Conservation (phyloP, 2,329 filamentous ascomycete genomes). For the Exophiala alcalophila region DNA sequence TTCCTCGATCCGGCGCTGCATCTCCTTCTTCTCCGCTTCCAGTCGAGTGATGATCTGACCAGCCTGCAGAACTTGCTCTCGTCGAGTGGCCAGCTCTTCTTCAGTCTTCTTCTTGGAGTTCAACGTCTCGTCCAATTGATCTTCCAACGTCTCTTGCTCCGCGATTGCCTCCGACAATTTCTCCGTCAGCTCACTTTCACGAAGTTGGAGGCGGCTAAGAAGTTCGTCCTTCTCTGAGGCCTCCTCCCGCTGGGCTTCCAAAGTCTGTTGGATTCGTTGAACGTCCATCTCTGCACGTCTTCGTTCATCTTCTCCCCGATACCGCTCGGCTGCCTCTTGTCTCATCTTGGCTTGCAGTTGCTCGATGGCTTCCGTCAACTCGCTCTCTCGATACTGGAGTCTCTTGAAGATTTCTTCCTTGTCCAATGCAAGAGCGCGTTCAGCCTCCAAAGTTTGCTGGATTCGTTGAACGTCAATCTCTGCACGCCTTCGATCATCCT, state of each 20-base stretch:
- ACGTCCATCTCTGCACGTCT: conserved; percentile 84
- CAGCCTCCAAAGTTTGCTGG: conserved; percentile 91
- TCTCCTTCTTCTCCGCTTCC: conserved; percentile 78
- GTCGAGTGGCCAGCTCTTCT: conserved; percentile 73
- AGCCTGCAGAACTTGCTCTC: conserved; percentile 85
- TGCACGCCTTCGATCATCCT: conserved; percentile 85
- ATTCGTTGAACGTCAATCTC: conserved; percentile 84
- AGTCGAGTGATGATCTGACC: conserved; percentile 79
- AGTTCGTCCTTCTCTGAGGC: conserved; percentile 98
- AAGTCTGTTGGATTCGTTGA: conserved; percentile 82
- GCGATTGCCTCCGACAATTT: conserved; percentile 89
- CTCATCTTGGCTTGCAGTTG: conserved; percentile 81
- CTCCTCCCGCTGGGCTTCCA: conserved; percentile 93
- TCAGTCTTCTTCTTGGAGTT: conserved; percentile 86
- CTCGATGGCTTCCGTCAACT: conserved; percentile 91
- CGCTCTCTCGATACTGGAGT: conserved; percentile 84
- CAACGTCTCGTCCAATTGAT: conserved; percentile 85
- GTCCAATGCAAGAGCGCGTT: conserved; percentile 89
- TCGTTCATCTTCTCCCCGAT: conserved; percentile 84
- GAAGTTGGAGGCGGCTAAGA: conserved; percentile 87
- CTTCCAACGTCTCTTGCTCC: conserved; percentile 90
- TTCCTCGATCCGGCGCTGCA: conserved; percentile 64
- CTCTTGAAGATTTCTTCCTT: conserved; percentile 99
- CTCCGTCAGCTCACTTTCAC: conserved; percentile 89
- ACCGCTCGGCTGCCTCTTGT: conserved; percentile 68